Percentiles rank a stretch among this genome's conserved stretches.
phyloP scores from a whole-genome alignment of 345 rosid species.

The Geranium rotundifolium region DNA sequence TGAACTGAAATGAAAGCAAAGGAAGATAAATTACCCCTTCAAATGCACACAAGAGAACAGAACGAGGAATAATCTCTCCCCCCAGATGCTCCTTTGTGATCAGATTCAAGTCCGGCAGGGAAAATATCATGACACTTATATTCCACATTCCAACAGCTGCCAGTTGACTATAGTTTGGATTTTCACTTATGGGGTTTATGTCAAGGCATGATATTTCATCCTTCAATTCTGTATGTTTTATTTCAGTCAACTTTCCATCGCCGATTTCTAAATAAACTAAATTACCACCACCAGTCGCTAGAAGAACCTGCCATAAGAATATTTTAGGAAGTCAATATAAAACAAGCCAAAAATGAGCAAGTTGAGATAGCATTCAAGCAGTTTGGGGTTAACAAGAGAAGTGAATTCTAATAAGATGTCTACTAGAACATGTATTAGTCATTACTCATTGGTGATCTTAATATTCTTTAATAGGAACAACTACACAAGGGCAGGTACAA shows the following conservation, averaged over 20 bases:
- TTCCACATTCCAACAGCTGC: conserved; percentile 99
- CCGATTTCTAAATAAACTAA: conserved; percentile 88
- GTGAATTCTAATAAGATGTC: neutral
- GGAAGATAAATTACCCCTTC: conserved; percentile 66
- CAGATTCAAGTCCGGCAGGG: conserved; percentile 71
- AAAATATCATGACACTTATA: conserved; percentile 71
- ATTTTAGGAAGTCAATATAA: neutral
- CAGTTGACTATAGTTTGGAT: conserved; percentile 58
- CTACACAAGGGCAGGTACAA: conserved; percentile 8
- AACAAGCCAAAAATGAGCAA: neutral
- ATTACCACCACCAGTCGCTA: conserved; percentile 96
- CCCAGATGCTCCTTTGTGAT: conserved; percentile 76
- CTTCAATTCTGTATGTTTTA: conserved; percentile 61
- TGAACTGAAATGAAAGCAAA: neutral
- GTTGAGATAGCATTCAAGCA: neutral
- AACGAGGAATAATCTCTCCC: conserved; percentile 94
- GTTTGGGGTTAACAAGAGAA: neutral
- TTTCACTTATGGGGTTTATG: conserved; percentile 79
- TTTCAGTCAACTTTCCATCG: conserved; percentile 58
- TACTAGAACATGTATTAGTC: neutral
- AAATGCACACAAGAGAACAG: conserved; percentile 80
- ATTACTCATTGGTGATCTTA: conserved; percentile 1
- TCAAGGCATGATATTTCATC: conserved; percentile 91
- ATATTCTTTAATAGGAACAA: neutral
- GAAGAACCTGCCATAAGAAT: conserved; percentile 46